These are phyloP conservation scores for Penicillium bialowiezense DNA, from an alignment of 495 filamentous ascomycete genomes.

Conservation along the genomic window DNA sequence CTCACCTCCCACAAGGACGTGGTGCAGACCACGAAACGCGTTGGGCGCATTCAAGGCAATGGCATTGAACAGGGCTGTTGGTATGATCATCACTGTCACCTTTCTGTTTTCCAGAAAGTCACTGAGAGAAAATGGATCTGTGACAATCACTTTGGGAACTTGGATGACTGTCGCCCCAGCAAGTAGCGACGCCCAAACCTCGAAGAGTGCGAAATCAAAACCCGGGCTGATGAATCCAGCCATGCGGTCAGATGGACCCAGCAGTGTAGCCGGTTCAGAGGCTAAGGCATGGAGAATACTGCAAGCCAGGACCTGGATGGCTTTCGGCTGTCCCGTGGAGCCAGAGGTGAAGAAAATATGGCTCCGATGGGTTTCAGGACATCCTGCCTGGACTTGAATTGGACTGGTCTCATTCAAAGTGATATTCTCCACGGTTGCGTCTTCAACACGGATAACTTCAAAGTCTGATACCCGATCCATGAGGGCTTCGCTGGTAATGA, in stretches of 20 bases:
- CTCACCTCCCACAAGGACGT: neutral
- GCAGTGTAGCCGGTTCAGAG: neutral
- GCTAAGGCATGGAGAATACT: conserved; percentile 1
- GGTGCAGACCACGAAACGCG: neutral
- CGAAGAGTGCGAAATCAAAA: conserved; percentile 9
- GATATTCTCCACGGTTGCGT: too few relatives aligned
- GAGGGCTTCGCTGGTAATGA: neutral
- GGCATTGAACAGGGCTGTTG: neutral
- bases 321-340: conserved; percentile 19
- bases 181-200: conserved; percentile 5
- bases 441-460: neutral
- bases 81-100: neutral
- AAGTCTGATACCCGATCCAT: neutral
- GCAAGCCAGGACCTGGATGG: conserved; percentile 1
- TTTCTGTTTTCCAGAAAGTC: neutral
- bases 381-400: too few relatives aligned
- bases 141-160: neutral
- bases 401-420: too few relatives aligned
- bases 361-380: neutral
- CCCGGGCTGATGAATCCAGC: conserved; percentile 3
- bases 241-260: neutral
- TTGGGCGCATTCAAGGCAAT: neutral
- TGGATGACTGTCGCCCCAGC: neutral
- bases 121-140: conserved; percentile 4
- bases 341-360: conserved; percentile 15